Evolutionary conservation across 768 basidiomycete genomes (phyloP).

Genomic region (Saitozyma podzolica): DNA sequence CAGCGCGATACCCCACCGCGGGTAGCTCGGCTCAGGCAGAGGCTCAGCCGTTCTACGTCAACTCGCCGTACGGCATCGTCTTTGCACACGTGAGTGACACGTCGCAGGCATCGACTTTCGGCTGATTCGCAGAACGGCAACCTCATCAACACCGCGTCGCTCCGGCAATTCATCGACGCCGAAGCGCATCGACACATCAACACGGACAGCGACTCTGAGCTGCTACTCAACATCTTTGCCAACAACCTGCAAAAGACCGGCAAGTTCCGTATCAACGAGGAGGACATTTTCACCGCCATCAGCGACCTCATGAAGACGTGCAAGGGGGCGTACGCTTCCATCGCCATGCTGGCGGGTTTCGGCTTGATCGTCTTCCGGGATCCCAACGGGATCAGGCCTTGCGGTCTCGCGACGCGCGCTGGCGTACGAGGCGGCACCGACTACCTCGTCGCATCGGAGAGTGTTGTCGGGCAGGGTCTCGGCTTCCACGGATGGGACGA

Average conservation of each 20-base stretch:
- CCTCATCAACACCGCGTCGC: constrained; percentile 81
- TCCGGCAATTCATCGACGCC: constrained; percentile 93
- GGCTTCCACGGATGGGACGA: constrained; percentile 93
- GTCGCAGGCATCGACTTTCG: not conserved
- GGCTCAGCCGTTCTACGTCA: constrained; percentile 99
- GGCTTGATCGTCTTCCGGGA: constrained; percentile 97
- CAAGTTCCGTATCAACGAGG: constrained; percentile 97
- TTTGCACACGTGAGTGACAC: constrained; percentile 79
- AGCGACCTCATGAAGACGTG: constrained; percentile 83
- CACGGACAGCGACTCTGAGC: constrained; percentile 95
- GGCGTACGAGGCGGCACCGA: constrained; percentile 64
- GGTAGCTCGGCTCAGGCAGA: constrained; percentile 96
- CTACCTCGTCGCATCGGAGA: constrained; percentile 90
- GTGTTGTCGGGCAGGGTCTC: constrained; percentile 90
- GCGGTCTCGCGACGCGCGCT: constrained; percentile 75
- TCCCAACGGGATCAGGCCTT: constrained; percentile 93
- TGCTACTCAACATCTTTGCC: constrained; percentile 95
- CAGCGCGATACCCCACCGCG: constrained; percentile 96
- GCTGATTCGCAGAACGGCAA: constrained; percentile 78
- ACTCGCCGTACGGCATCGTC: constrained; percentile 98
- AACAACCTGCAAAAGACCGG: constrained; percentile 97
- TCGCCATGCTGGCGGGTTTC: constrained; percentile 98
- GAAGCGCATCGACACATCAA: constrained; percentile 98
- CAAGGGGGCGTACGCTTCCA: constrained; percentile 92
- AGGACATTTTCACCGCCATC: constrained; percentile 95